Percentiles rank a stretch among this genome's conserved stretches.
phyloP scores from a whole-genome alignment of 2,329 filamentous ascomycete genomes.

The Ilyonectria mors-panacis region DNA sequence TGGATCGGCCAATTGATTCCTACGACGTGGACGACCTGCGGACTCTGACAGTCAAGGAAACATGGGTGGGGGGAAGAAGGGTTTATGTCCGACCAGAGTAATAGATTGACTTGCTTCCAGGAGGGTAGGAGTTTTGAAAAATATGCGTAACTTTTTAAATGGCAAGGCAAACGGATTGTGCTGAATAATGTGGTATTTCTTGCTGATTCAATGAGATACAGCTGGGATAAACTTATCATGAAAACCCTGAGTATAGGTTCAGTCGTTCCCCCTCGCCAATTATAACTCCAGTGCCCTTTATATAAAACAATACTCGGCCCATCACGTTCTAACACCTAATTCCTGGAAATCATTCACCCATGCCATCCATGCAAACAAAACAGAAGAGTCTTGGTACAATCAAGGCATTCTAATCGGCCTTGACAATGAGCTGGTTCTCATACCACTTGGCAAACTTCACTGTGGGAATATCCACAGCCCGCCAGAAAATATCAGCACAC shows the following conservation, averaged over 20 bases:
- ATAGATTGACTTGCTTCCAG: neutral
- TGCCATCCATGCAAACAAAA: neutral
- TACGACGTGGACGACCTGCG: slow-evolving; percentile 68
- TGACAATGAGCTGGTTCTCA: slow-evolving; percentile 60
- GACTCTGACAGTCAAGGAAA: slow-evolving; percentile 72
- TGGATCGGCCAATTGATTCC: slow-evolving; percentile 70
- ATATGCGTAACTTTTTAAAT: neutral
- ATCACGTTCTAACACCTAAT: neutral
- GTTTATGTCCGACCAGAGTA: slow-evolving; percentile 56
- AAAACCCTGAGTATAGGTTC: no score
- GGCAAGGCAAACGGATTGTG: no score
- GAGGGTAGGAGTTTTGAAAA: neutral
- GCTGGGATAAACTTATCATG: no score
- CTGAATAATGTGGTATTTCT: no score
- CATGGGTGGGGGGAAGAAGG: slow-evolving; percentile 74
- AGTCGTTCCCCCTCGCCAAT: neutral
- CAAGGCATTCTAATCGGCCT: slow-evolving; percentile 41
- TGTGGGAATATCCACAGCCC: slow-evolving; percentile 62
- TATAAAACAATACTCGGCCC: neutral
- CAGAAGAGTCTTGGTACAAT: neutral
- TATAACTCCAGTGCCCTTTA: neutral
- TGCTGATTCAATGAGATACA: no score
- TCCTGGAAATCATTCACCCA: neutral
- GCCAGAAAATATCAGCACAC: slow-evolving; percentile 59
- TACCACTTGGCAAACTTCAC: slow-evolving; percentile 71